These are phyloP conservation scores for Atkinsonella texensis DNA, from an alignment of 2,329 filamentous ascomycete genomes.

Conservation along the genomic window DNA sequence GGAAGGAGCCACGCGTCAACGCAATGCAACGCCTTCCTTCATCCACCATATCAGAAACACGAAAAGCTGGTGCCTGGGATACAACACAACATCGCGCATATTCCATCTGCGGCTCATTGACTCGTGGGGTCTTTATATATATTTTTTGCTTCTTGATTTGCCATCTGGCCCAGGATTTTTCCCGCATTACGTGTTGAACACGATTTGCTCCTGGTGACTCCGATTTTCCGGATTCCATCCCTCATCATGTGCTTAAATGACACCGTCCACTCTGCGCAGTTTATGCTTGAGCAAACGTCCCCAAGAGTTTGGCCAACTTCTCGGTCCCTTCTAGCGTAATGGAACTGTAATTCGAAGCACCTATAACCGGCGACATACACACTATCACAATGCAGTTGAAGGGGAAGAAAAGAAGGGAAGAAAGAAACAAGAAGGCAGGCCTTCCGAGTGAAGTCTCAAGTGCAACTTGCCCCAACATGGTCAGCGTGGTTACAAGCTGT, in stretches of 20 bases:
- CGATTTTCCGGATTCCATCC: background rate
- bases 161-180: no score
- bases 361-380: slow-evolving; percentile 12
- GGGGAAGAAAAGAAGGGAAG: background rate
- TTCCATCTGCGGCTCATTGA: no score
- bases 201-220: background rate
- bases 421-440: background rate
- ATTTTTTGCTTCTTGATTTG: no score
- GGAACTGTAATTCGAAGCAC: slow-evolving; percentile 83
- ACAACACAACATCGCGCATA: no score
- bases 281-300: slow-evolving; percentile 34
- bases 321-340: slow-evolving; percentile 56
- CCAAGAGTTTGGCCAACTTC: slow-evolving; percentile 54
- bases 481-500: slow-evolving; percentile 93
- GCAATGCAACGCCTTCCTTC: no score
- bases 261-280: background rate
- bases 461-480: slow-evolving; percentile 61
- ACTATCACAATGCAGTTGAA: background rate
- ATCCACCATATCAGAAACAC: no score
- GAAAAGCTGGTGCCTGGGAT: no score
- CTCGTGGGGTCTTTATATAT: no score
- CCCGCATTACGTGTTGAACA: no score
- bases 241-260: background rate
- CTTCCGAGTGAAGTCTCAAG: no score
- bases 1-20: no score